phyloP scores from a whole-genome alignment of 2,329 filamentous ascomycete species.

The Colletotrichum tabaci region DNA sequence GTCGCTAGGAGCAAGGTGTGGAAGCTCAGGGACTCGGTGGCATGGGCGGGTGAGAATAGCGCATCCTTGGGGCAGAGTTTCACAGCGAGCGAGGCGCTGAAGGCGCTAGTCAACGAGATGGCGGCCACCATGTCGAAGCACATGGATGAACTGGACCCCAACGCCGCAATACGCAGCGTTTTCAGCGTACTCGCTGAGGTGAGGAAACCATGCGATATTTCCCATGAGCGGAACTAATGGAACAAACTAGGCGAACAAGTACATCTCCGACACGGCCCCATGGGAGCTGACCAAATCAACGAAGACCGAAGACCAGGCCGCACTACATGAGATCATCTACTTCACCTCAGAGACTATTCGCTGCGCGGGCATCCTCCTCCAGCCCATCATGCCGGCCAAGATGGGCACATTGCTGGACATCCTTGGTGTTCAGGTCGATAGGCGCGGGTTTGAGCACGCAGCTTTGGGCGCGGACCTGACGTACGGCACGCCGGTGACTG shows the following conservation, averaged over 20 bases:
- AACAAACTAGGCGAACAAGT: constrained; percentile 55
- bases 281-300: constrained; percentile 72
- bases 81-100: constrained; percentile 45
- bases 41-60: constrained; percentile 26
- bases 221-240: constrained; percentile 35
- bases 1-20: constrained; percentile 79
- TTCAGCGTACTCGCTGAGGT: constrained; percentile 75
- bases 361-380: constrained; percentile 85
- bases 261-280: constrained; percentile 73
- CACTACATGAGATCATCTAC: constrained; percentile 76
- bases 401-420: constrained; percentile 80
- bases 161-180: constrained; percentile 75
- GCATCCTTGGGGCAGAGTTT: neutral
- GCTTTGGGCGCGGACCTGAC: constrained; percentile 73
- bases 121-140: constrained; percentile 56
- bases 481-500: constrained; percentile 69
- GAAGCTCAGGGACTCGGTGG: constrained; percentile 74
- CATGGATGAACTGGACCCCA: constrained; percentile 77
- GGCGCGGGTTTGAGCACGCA: constrained; percentile 76
- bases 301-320: constrained; percentile 51
- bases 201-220: constrained; percentile 33
- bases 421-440: constrained; percentile 77
- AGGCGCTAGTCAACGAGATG: constrained; percentile 44
- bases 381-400: constrained; percentile 92
- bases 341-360: constrained; percentile 82